Conservation (phyloP, 2,329 filamentous ascomycete species). For the Fusarium sarcochroum region DNA sequence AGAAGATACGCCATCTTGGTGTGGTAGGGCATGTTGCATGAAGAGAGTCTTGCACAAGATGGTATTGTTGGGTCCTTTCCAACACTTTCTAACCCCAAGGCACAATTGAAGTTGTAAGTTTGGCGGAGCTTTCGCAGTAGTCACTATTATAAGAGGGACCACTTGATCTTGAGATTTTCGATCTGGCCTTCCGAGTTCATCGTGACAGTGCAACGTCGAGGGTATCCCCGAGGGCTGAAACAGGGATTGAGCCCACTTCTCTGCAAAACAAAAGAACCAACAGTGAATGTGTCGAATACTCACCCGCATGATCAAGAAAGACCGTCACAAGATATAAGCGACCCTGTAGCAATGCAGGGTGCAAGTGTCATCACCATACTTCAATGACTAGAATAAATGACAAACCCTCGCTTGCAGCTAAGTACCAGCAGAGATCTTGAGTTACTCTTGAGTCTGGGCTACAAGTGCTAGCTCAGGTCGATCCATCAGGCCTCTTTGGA, state of each 20-base stretch:
- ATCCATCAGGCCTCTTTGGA: not conserved
- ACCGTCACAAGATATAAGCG: not conserved
- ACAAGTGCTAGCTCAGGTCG: not conserved
- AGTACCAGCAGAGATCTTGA: not conserved
- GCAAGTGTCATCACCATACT: not conserved
- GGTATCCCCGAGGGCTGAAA: not conserved
- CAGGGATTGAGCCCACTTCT: not conserved
- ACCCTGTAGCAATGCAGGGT: too few species aligned
- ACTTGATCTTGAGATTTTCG: not conserved
- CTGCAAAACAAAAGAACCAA: not conserved
- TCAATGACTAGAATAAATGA: not conserved
- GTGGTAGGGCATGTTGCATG: too few species aligned
- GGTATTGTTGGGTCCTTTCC: too few species aligned
- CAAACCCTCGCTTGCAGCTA: not conserved
- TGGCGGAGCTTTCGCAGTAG: too few species aligned
- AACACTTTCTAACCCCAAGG: too few species aligned
- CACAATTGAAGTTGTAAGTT: too few species aligned
- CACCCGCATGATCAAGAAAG: constrained; percentile 3
- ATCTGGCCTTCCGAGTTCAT: not conserved
- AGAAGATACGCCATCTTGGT: not conserved
- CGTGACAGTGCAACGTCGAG: not conserved
- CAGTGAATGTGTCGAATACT: not conserved
- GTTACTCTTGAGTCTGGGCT: not conserved
- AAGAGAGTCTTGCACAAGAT: too few species aligned
- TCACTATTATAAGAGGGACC: too few species aligned